A percentile compares a stretch with the other conserved stretches of the same genome.
Evolutionary conservation across 2,329 filamentous ascomycete species (phyloP).

Genomic region (Nectriaceae sp.): DNA sequence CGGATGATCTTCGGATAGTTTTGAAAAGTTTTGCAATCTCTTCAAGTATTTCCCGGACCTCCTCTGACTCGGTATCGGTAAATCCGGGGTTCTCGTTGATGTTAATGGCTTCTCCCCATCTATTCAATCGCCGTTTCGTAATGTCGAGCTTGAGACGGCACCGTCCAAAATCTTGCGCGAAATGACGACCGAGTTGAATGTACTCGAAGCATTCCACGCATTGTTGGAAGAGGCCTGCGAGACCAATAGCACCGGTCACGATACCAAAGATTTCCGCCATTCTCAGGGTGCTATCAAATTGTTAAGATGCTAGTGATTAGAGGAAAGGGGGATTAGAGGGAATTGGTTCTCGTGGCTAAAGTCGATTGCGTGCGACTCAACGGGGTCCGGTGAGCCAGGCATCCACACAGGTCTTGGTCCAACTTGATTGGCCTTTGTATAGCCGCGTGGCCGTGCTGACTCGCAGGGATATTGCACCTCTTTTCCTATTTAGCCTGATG

Average conservation of each 20-base stretch:
- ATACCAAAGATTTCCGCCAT: constrained; percentile 2
- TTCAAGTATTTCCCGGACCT: constrained; percentile 24
- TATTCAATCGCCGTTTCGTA: not conserved
- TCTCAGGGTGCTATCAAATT: not conserved
- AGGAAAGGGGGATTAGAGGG: not conserved
- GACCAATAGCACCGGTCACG: not conserved
- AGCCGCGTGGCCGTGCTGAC: not conserved
- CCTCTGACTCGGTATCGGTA: not conserved
- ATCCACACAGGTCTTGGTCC: not conserved
- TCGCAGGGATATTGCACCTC: too few species aligned
- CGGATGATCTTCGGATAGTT: constrained; percentile 19
- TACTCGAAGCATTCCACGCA: constrained; percentile 2
- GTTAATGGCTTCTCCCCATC: not conserved
- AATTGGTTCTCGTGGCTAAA: not conserved
- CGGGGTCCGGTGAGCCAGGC: not conserved
- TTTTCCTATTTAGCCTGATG: too few species aligned
- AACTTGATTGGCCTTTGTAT: not conserved
- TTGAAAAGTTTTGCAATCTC: constrained; percentile 28
- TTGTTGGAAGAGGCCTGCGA: constrained; percentile 1
- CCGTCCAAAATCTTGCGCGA: not conserved
- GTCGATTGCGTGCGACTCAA: not conserved
- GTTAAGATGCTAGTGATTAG: not conserved
- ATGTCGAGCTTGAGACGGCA: not conserved
- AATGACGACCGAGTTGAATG: not conserved
- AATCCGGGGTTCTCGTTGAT: constrained; percentile 31